Evolutionary conservation across 768 basidiomycete species (phyloP), one percentile per base, ranked within the genome.

Genomic region (Phaeotremella skinneri): DNA sequence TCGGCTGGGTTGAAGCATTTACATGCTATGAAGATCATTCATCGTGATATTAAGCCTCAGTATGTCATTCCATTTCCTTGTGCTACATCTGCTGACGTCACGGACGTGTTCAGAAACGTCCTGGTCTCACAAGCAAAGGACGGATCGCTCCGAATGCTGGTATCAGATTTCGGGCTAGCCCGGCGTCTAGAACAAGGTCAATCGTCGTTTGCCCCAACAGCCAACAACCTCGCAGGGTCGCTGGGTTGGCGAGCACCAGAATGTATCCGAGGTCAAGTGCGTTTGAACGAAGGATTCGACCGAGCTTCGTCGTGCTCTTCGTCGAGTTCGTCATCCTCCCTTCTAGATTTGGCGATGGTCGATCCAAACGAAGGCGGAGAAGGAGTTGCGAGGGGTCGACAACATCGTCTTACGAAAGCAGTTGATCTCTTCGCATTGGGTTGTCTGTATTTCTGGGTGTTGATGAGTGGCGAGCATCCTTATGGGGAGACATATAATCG

Each of bases 161-260:
- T 78, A 58, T 96, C 92, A 1, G 96, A 99, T 78, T 98, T 99
- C 74, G 96, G 96, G 32, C 81, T 99, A 50, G 97, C 94, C 75
- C 93, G 93, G 76, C 91, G 89, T 75, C 82, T 98, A 45, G 93
- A 97, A 64, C 80, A 90, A 34, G 96, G 97, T 78, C 93, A 98
- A 82, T 93, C 91, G 51, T 92, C 90, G 70, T 98, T 98, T 77
- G 79, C 91, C 64, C 94, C 93, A 1, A 97, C 94, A 0, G 77
- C 73, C 48, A 88, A 93, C 70, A 91, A 94, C 4, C 84, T 87
- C 30, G 85, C 89, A 80, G 96, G 96, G 14, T 94, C 93, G 0
- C 87, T 93, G 20, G 96, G 96, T 0, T 99, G 96, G 91, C 85
- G 96, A 3, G 96, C 96, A 0, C 96, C 96, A 0, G 96, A 99